phyloP scores from a whole-genome alignment of 495 filamentous ascomycete species.

The Annulohypoxylon stygium region DNA sequence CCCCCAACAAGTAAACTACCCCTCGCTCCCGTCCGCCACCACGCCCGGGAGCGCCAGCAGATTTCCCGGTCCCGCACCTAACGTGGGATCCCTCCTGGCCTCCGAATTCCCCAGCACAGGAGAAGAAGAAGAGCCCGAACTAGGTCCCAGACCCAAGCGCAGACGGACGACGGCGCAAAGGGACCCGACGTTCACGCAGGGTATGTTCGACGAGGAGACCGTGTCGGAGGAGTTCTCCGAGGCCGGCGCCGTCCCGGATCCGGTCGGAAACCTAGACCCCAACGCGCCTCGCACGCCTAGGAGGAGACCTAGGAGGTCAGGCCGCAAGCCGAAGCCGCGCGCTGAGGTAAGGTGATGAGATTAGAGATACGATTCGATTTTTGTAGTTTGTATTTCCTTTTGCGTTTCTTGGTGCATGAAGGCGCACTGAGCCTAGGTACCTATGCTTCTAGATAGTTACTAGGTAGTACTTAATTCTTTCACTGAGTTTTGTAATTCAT shows the following conservation, averaged over 20 bases:
- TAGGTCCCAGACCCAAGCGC: slow-evolving; percentile 20
- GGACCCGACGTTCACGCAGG: not conserved
- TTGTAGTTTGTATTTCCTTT: slow-evolving; percentile 29
- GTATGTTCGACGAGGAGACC: not conserved
- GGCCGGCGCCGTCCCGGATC: slow-evolving; percentile 39
- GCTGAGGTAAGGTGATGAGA: not conserved
- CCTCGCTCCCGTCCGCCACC: too few species aligned
- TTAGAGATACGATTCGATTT: slow-evolving; percentile 12
- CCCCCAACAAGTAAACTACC: too few species aligned
- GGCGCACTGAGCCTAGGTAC: not conserved
- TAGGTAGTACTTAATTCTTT: slow-evolving; percentile 10
- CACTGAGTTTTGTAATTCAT: not conserved
- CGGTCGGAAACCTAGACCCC: slow-evolving; percentile 18
- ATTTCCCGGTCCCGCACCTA: too few species aligned
- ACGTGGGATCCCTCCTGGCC: too few species aligned
- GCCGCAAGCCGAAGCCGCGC: not conserved
- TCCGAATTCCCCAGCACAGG: too few species aligned
- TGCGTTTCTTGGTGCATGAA: not conserved
- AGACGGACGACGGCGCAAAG: not conserved
- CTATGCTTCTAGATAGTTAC: slow-evolving; percentile 5
- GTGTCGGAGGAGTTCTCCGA: slow-evolving; percentile 46
- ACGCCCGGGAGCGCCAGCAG: too few species aligned
- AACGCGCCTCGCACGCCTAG: slow-evolving; percentile 13
- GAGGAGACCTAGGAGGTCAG: not conserved
- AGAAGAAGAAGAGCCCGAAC: not conserved